phyloP scores from a whole-genome alignment of 1,284 basidiomycete species.

The Mycosarcoma mackinlayi region DNA sequence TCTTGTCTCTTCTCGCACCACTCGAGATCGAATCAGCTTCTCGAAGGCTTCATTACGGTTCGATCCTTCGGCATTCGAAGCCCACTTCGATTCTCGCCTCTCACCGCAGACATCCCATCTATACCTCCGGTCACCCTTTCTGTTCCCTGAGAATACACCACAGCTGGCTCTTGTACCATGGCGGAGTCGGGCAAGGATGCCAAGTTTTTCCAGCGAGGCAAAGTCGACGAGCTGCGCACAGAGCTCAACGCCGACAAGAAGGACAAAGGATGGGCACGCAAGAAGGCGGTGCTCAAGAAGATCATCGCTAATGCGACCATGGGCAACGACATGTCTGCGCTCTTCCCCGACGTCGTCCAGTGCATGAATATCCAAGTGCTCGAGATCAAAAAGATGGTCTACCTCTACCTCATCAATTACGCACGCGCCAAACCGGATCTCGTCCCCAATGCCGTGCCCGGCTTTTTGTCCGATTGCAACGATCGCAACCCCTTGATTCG shows the following conservation, averaged over 20 bases:
- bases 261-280: conserved; percentile 65
- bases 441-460: conserved; percentile 85
- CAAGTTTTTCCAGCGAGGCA: conserved; percentile 66
- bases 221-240: conserved; percentile 64
- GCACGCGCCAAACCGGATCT: conserved; percentile 87
- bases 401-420: conserved; percentile 85
- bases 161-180: too few species aligned
- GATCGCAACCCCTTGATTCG: conserved; percentile 91
- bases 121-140: not conserved
- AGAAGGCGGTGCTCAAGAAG: conserved; percentile 65
- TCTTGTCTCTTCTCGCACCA: too few species aligned
- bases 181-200: conserved; percentile 63
- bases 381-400: conserved; percentile 94
- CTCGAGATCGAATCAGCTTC: too few species aligned
- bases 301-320: conserved; percentile 69
- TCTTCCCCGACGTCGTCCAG: conserved; percentile 85
- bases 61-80: too few species aligned
- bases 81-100: too few species aligned
- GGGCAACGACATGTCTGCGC: conserved; percentile 82
- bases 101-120: not conserved
- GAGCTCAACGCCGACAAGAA: conserved; percentile 67
- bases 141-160: too few species aligned
- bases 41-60: too few species aligned
- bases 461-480: conserved; percentile 90
- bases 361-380: conserved; percentile 87